These are phyloP conservation scores for Starmera pachycereana DNA, from an alignment of 805 yeast species.

Conservation along the genomic window DNA sequence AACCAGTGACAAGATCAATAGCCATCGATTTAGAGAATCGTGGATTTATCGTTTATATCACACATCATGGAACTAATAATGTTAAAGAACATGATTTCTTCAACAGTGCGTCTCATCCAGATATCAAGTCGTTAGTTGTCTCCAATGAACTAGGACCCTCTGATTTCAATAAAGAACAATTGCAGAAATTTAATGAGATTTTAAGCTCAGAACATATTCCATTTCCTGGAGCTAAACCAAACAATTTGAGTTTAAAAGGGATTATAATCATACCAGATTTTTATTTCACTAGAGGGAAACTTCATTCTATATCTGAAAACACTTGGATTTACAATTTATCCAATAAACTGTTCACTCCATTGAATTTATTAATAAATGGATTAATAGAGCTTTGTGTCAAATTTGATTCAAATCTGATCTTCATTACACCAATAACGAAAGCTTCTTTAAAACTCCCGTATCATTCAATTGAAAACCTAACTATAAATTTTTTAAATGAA, in stretches of 20 bases:
- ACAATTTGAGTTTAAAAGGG: conserved; percentile 47
- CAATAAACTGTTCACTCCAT: conserved; percentile 36
- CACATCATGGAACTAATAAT: conserved; percentile 25
- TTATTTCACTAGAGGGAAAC: conserved; percentile 57
- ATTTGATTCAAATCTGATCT: conserved; percentile 38
- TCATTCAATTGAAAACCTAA: conserved; percentile 52
- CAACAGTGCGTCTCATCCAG: conserved; percentile 52
- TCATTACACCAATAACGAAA: conserved; percentile 46
- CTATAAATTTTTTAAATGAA: conserved; percentile 32
- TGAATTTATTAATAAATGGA: conserved; percentile 44
- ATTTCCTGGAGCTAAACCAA: conserved; percentile 47
- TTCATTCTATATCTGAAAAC: conserved; percentile 40
- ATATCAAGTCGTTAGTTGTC: conserved; percentile 56
- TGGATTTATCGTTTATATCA: conserved; percentile 74
- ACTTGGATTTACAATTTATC: conserved; percentile 42
- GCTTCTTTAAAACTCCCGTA: conserved; percentile 46
- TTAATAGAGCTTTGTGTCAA: conserved; percentile 42
- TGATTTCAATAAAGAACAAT: conserved; percentile 31
- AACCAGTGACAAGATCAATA: conserved; percentile 57
- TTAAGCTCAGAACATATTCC: conserved; percentile 47
- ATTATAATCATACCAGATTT: conserved; percentile 63
- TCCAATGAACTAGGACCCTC: conserved; percentile 30
- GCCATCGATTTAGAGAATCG: conserved; percentile 68
- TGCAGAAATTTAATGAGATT: conserved; percentile 38
- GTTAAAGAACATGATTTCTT: conserved; percentile 27